A percentile compares a stretch with the other conserved stretches of the same genome.
These are phyloP conservation scores for Hordeum pubiflorum DNA, from an alignment of 202 grass and related monocot species.

Conservation along the genomic window DNA sequence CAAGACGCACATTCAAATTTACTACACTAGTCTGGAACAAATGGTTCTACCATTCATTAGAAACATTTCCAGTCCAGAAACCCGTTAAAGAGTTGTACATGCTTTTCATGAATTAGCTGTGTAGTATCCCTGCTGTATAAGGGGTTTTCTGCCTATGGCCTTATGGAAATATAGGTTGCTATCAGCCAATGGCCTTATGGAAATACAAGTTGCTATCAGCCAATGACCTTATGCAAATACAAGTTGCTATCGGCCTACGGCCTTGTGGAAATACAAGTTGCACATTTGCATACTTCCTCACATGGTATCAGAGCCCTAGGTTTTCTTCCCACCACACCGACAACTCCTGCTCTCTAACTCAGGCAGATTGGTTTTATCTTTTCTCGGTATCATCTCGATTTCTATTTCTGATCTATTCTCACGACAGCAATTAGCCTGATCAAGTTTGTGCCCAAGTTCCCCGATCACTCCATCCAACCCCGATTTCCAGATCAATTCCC, in stretches of 20 bases:
- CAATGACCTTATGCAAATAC: not conserved
- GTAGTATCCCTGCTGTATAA: not conserved
- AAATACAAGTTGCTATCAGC: too few species aligned
- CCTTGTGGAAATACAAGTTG: not conserved
- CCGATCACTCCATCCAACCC: not conserved
- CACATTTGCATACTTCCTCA: not conserved
- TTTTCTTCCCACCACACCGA: not conserved
- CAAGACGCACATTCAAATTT: not conserved
- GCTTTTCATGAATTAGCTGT: not conserved
- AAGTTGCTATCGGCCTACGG: not conserved
- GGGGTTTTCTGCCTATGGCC: not conserved
- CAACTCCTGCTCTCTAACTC: not conserved
- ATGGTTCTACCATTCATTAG: not conserved
- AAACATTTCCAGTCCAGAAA: constrained; percentile 8
- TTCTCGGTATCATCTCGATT: not conserved
- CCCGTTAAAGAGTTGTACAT: not conserved
- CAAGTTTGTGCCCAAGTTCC: not conserved
- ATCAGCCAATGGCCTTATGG: too few species aligned
- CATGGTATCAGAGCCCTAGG: not conserved
- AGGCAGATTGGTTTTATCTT: not conserved
- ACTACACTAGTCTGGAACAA: not conserved
- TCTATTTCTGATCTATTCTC: not conserved
- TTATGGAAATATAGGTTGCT: too few species aligned
- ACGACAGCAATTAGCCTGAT: not conserved
- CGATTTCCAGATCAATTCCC: not conserved